Percentiles rank a stretch among this genome's conserved stretches.
Evolutionary conservation across 306 rosid genomes (phyloP).

Genomic region (Medicago lupulina): DNA sequence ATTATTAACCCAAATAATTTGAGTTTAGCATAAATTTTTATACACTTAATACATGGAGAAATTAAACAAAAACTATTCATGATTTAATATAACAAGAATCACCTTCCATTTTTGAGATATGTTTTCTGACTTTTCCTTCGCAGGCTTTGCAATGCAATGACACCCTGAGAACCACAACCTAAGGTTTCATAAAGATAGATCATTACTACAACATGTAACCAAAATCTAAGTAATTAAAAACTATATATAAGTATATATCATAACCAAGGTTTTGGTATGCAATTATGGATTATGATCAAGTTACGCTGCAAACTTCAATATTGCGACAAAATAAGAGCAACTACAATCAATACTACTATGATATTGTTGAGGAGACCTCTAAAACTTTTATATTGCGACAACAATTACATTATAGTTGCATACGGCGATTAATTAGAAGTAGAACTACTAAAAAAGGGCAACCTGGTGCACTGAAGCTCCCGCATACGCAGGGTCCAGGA

Average conservation of each 20-base stretch:
- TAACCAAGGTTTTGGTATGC: no score
- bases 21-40: neutral
- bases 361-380: no score
- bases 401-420: no score
- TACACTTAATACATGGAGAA: neutral
- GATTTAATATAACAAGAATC: neutral
- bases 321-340: no score
- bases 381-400: no score
- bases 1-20: neutral
- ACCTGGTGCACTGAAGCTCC: no score
- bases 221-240: neutral
- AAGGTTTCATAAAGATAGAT: constrained; percentile 4
- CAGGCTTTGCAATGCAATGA: constrained; percentile 90
- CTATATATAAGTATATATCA: neutral
- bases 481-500: no score
- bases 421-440: no score
- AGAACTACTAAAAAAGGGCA: no score
- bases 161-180: constrained; percentile 85
- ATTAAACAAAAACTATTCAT: neutral
- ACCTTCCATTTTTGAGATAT: constrained; percentile 94
- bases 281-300: no score
- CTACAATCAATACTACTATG: no score
- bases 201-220: neutral
- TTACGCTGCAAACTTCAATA: no score
- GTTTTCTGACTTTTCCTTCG: constrained; percentile 84